Evolutionary conservation across 352 stramenopile genomes (phyloP).

Genomic region (Globisporangium viniferum): DNA sequence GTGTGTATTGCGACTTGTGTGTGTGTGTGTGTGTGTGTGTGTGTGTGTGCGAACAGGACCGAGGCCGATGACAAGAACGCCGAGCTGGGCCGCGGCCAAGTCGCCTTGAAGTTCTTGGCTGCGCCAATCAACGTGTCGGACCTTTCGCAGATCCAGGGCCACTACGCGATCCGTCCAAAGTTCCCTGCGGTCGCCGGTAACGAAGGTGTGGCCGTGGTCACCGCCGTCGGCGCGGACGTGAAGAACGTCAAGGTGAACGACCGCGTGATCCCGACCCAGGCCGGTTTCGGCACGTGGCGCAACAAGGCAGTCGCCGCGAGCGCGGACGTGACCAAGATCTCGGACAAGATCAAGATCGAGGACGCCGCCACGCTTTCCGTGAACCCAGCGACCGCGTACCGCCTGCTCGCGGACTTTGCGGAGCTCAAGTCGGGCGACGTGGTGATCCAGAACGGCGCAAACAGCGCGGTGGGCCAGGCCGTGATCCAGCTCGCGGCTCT

Average conservation of each 20-base stretch:
- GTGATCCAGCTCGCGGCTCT: conserved; percentile 87
- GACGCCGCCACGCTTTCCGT: conserved; percentile 80
- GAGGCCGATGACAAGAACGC: conserved; percentile 65
- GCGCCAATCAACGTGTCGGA: conserved; percentile 88
- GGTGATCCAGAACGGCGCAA: conserved; percentile 90
- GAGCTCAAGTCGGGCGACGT: conserved; percentile 76
- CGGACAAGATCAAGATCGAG: conserved; percentile 82
- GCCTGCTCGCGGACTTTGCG: conserved; percentile 83
- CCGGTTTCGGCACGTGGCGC: conserved; percentile 77
- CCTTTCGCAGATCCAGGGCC: conserved; percentile 85
- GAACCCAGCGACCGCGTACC: conserved; percentile 85
- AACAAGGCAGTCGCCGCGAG: conserved; percentile 64
- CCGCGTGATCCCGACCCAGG: conserved; percentile 71
- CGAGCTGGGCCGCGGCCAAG: conserved; percentile 48
- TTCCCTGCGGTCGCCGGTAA: conserved; percentile 83
- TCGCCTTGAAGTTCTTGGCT: conserved; percentile 87
- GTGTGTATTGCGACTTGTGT: neutral
- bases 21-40: conserved; percentile 6
- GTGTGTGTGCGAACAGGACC: conserved; percentile 31
- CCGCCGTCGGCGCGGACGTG: conserved; percentile 75
- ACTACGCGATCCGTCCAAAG: conserved; percentile 72
- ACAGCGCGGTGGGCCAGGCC: conserved; percentile 83
- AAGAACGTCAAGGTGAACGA: conserved; percentile 86
- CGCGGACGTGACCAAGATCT: conserved; percentile 67
- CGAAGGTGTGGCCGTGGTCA: conserved; percentile 84